Evolutionary conservation across 192 early-diverging fungal genomes (phyloP).

Genomic region (Lunasporangiospora selenospora): DNA sequence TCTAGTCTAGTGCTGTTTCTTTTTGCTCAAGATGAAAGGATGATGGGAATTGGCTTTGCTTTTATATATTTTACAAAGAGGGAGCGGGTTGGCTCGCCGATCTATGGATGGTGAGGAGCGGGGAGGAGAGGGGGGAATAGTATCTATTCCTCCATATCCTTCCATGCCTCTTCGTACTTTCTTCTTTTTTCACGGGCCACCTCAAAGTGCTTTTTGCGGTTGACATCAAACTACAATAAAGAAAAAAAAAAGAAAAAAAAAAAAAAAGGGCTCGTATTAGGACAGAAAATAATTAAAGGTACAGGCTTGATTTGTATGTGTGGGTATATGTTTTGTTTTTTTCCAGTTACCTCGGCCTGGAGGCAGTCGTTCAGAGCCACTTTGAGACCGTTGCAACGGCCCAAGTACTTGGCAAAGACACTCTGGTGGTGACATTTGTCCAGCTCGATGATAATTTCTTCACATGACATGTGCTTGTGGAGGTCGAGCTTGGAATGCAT

Average conservation of each 20-base stretch:
- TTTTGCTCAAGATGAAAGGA: too few species aligned
- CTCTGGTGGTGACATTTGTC: slow-evolving; percentile 58
- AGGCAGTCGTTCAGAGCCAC: slow-evolving; percentile 58
- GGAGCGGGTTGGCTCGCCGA: too few species aligned
- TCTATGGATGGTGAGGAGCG: too few species aligned
- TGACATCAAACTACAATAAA: slow-evolving; percentile 49
- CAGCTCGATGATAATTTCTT: slow-evolving; percentile 58
- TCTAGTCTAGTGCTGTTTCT: too few species aligned
- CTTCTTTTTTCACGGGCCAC: slow-evolving; percentile 51
- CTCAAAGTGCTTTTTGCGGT: slow-evolving; percentile 54
- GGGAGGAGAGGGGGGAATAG: too few species aligned
- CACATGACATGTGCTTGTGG: slow-evolving; percentile 51
- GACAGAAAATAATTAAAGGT: neutral
- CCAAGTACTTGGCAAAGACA: slow-evolving; percentile 58
- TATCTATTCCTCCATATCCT: slow-evolving; percentile 59
- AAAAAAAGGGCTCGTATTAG: neutral
- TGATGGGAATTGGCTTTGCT: too few species aligned
- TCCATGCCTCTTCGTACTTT: slow-evolving; percentile 56
- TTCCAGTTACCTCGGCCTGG: slow-evolving; percentile 52
- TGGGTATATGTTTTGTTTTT: neutral
- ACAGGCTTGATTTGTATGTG: neutral
- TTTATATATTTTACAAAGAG: too few species aligned
- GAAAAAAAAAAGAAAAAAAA: neutral
- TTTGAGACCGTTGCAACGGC: slow-evolving; percentile 59
- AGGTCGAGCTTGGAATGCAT: slow-evolving; percentile 50